Evolutionary conservation across 2,329 filamentous ascomycete species (phyloP).

Genomic region (Lachnellula arida): DNA sequence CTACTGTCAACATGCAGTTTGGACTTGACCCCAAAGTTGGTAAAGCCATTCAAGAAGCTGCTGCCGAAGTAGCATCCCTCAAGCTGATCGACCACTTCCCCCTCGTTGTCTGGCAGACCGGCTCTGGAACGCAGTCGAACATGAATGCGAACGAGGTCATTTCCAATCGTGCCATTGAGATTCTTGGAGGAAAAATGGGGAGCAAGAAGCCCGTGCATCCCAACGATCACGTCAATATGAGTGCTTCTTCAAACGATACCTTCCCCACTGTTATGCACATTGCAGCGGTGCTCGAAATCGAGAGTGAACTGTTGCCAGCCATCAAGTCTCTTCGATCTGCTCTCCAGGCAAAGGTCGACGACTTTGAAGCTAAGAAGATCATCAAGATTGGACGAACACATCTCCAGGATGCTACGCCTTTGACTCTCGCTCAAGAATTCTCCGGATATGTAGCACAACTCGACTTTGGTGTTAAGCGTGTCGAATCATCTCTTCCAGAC

Average conservation of each 20-base stretch:
- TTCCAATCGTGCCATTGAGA: constrained; percentile 98
- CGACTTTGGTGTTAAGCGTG: constrained; percentile 81
- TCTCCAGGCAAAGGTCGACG: constrained; percentile 81
- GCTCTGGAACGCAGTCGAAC: constrained; percentile 94
- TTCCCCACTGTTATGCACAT: constrained; percentile 99
- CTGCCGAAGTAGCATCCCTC: constrained; percentile 84
- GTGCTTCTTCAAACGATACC: constrained; percentile 96
- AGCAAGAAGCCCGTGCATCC: constrained; percentile 98
- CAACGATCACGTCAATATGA: constrained; percentile 99
- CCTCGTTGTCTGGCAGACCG: constrained; percentile 98
- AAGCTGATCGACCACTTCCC: constrained; percentile 98
- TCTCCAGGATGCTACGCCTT: constrained; percentile 91
- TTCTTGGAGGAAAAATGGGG: constrained; percentile 88
- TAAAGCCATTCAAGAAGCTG: constrained; percentile 90
- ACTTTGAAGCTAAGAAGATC: constrained; percentile 79
- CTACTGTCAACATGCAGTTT: constrained; percentile 90
- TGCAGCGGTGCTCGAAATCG: constrained; percentile 88
- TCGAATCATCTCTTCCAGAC: constrained; percentile 77
- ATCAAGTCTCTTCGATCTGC: constrained; percentile 77
- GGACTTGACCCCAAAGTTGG: constrained; percentile 90
- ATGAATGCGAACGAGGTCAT: constrained; percentile 99
- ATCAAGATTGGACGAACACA: constrained; percentile 99
- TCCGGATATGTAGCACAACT: constrained; percentile 96
- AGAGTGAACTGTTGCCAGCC: constrained; percentile 77
- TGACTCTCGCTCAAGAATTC: constrained; percentile 96